Base-by-base conservation (phyloP, 1,284 basidiomycete species). In the Chondrostereum purpureum region DNA sequence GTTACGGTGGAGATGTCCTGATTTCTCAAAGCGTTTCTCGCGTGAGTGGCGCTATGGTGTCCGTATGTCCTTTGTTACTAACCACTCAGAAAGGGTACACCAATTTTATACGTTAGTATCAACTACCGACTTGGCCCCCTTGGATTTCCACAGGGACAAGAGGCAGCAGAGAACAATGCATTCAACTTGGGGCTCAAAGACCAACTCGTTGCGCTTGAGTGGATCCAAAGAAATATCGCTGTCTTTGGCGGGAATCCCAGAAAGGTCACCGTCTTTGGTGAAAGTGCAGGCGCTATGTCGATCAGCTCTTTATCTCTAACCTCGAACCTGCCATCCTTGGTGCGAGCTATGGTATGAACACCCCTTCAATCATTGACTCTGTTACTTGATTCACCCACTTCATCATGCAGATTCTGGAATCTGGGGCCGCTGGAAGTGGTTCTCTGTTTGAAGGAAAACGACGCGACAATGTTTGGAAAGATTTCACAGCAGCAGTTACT, bases 221-320 rank as follows among this genome's bases (percentile, higher is more conserved):
- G 66, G 67, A 55, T 68, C 0, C 59, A 64, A 39, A 39, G 49
- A 1, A 63, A 69, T 44, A n/a, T 18, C 33, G 11, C 11, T 17
- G 35, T 22, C 38, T 18, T 22, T 31, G 11, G 8, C 8, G 8
- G n/a, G n/a, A 41, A n/a, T 23, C 38, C 14, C 12, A 6, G 13
- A 23, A 6, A 65, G 56, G 63, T 73, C 18, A 70, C 65, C 0
- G 53, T 68, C 1, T 65, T 67, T 45, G 70, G 69, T 2, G 57
- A 67, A 46, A 70, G 67, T 43, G 69, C 69, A 0, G 70, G 70
- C 1, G 53, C 65, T 13, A 56, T 63, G 2, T 56, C 61, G 3
- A 54, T 62, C 34, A 52, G 57, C 1, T 45, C 57, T 17, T 54
- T 60, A 5, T 55, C 62, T 45, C 55, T 66, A 45, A 58, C 65